A percentile compares a stretch with the other conserved stretches of the same genome.
These are phyloP conservation scores for Boletus vermiculosoides DNA, from an alignment of 768 basidiomycete genomes.

Conservation along the genomic window DNA sequence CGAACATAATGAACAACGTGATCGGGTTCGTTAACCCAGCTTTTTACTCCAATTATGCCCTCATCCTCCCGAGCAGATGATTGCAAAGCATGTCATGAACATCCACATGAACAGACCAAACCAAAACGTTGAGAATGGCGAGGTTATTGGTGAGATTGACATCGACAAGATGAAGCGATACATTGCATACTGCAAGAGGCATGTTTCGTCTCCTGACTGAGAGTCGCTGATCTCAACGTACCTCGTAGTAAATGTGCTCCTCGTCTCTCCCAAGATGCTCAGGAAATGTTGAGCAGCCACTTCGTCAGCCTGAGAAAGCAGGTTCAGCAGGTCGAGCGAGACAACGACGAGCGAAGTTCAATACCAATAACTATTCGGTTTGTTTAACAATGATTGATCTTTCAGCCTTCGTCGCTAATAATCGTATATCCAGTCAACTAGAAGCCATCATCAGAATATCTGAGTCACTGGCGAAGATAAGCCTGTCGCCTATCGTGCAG, in stretches of 20 bases:
- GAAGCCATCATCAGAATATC: slow-evolving; percentile 99
- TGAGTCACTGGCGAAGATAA: slow-evolving; percentile 93
- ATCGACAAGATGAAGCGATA: slow-evolving; percentile 99
- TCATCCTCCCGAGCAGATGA: slow-evolving; percentile 54
- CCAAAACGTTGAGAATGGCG: slow-evolving; percentile 53
- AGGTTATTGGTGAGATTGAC: slow-evolving; percentile 83
- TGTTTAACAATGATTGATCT: slow-evolving; percentile 24
- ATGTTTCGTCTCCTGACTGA: slow-evolving; percentile 18
- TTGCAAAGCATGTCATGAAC: slow-evolving; percentile 97
- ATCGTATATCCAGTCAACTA: slow-evolving; percentile 60
- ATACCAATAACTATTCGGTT: slow-evolving; percentile 98
- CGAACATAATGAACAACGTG: slow-evolving; percentile 92
- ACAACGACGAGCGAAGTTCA: slow-evolving; percentile 96
- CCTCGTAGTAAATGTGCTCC: slow-evolving; percentile 87
- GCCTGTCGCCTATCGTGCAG: slow-evolving; percentile 80
- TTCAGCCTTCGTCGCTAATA: slow-evolving; percentile 1
- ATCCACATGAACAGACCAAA: slow-evolving; percentile 95
- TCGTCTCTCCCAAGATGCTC: slow-evolving; percentile 86
- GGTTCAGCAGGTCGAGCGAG: slow-evolving; percentile 92
- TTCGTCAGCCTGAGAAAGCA: slow-evolving; percentile 92
- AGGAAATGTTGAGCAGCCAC: slow-evolving; percentile 95
- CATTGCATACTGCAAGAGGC: slow-evolving; percentile 95
- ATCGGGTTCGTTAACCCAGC: slow-evolving; percentile 56
- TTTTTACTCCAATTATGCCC: neutral
- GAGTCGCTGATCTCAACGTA: slow-evolving; percentile 1